A percentile compares a stretch with the other conserved stretches of the same genome.
phyloP scores from a whole-genome alignment of 139 green algal genomes.

The Chlorella sp. region DNA sequence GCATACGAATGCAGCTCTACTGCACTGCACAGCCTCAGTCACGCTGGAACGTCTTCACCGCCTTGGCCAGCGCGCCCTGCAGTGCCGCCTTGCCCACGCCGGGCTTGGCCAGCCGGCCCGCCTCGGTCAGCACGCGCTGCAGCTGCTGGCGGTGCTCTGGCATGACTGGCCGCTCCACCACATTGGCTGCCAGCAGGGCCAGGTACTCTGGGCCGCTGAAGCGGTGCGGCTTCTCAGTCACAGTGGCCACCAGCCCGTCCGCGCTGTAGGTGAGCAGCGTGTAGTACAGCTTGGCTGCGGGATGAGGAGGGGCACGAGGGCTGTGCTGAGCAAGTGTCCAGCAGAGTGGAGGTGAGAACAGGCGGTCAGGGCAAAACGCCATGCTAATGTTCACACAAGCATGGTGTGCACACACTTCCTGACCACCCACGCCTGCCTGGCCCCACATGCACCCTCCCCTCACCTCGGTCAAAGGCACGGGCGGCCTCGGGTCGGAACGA shows the following conservation, averaged over 20 bases:
- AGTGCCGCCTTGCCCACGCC: conserved; percentile 2
- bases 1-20: too few relatives aligned
- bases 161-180: conserved; percentile 29
- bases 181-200: conserved; percentile 58
- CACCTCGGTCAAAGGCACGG: conserved; percentile 42
- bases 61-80: conserved; percentile 15
- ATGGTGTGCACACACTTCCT: too few relatives aligned
- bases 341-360: not conserved
- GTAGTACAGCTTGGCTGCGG: conserved; percentile 56
- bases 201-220: conserved; percentile 66
- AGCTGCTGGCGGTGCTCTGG: conserved; percentile 23
- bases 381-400: too few relatives aligned
- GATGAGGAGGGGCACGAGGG: conserved; percentile 13
- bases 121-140: conserved; percentile 27
- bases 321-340: too few relatives aligned
- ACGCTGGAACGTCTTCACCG: conserved; percentile 4
- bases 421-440: too few relatives aligned
- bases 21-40: too few relatives aligned
- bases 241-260: conserved; percentile 61
- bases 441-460: too few relatives aligned
- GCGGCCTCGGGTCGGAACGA: conserved; percentile 28
- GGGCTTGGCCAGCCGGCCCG: conserved; percentile 3
- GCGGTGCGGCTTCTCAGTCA: conserved; percentile 55
- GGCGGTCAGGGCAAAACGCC: not conserved
- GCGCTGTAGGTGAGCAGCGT: conserved; percentile 54